Percentiles rank a stretch among this genome's conserved stretches.
Evolutionary conservation across 2,329 filamentous ascomycete genomes (phyloP).

Genomic region (Teratosphaeria zuluensis): DNA sequence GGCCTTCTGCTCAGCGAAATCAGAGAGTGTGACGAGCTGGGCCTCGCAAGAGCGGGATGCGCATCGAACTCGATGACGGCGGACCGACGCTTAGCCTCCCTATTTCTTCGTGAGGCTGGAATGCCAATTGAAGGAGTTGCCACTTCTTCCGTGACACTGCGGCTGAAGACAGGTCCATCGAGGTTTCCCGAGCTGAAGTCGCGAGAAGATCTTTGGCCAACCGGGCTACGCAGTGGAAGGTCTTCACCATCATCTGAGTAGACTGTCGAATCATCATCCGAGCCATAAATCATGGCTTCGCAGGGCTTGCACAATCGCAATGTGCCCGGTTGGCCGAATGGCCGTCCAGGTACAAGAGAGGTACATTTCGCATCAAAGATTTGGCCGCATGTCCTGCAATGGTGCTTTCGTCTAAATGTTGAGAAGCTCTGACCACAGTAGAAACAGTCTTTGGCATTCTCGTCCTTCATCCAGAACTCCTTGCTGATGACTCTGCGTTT

Average conservation of each 20-base stretch:
- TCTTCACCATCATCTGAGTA: conserved; percentile 62
- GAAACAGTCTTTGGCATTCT: conserved; percentile 96
- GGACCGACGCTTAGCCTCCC: conserved; percentile 73
- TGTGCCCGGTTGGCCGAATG: conserved; percentile 76
- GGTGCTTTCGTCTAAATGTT: conserved; percentile 90
- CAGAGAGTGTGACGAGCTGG: conserved; percentile 84
- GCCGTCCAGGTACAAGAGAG: conserved; percentile 73
- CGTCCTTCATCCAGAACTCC: conserved; percentile 94
- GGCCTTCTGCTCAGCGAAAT: conserved; percentile 63
- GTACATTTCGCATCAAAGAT: conserved; percentile 98
- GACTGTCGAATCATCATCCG: conserved; percentile 85
- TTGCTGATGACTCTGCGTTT: conserved; percentile 81
- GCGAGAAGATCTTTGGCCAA: conserved; percentile 4
- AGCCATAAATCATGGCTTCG: conserved; percentile 78
- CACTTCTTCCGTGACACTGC: conserved; percentile 23
- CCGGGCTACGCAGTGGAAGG: conserved; percentile 12
- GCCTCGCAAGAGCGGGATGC: conserved; percentile 67
- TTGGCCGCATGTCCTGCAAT: conserved; percentile 91
- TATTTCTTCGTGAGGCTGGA: conserved; percentile 54
- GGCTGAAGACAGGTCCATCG: conserved; percentile 15
- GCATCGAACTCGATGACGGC: conserved; percentile 83
- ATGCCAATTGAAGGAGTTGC: conserved; percentile 55
- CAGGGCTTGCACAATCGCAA: conserved; percentile 90
- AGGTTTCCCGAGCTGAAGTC: conserved; percentile 7
- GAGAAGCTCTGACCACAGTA: conserved; percentile 83